phyloP scores from a whole-genome alignment of 352 stramenopile species.

The Blastocystis hominis region DNA sequence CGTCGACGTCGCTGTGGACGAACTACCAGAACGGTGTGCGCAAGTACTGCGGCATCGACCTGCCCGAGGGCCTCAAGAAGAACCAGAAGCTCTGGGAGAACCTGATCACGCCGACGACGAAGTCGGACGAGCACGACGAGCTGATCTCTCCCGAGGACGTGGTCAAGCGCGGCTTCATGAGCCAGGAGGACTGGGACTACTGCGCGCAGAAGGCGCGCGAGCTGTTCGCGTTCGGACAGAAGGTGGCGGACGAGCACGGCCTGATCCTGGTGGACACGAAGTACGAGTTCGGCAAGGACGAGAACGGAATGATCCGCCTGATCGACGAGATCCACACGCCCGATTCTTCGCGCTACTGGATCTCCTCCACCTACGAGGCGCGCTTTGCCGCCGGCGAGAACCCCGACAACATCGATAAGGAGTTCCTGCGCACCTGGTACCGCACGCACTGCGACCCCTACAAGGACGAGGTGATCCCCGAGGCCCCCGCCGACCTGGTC shows the following conservation, averaged over 20 bases:
- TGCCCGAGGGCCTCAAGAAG: constrained; percentile 85
- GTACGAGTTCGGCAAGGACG: constrained; percentile 78
- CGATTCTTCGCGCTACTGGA: constrained; percentile 85
- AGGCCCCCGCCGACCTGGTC: constrained; percentile 86
- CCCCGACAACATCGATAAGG: constrained; percentile 98
- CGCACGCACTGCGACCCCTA: constrained; percentile 93
- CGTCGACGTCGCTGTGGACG: constrained; percentile 95
- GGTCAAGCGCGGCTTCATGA: constrained; percentile 83
- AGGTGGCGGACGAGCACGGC: constrained; percentile 77
- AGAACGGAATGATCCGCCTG: constrained; percentile 81
- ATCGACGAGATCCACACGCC: constrained; percentile 98
- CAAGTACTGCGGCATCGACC: constrained; percentile 87
- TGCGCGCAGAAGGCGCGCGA: constrained; percentile 80
- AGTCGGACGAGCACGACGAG: constrained; percentile 91
- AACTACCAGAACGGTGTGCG: constrained; percentile 89
- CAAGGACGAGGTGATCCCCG: constrained; percentile 83
- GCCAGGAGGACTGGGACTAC: constrained; percentile 85
- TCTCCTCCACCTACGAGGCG: constrained; percentile 66
- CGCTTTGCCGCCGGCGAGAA: constrained; percentile 70
- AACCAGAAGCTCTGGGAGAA: constrained; percentile 87
- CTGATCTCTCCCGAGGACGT: constrained; percentile 87
- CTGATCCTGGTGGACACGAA: constrained; percentile 98
- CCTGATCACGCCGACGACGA: constrained; percentile 94
- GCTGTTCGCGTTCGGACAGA: constrained; percentile 82
- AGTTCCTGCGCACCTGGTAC: constrained; percentile 97